Evolutionary conservation across 768 basidiomycete species (phyloP).

Genomic region (Rickenella mellea): DNA sequence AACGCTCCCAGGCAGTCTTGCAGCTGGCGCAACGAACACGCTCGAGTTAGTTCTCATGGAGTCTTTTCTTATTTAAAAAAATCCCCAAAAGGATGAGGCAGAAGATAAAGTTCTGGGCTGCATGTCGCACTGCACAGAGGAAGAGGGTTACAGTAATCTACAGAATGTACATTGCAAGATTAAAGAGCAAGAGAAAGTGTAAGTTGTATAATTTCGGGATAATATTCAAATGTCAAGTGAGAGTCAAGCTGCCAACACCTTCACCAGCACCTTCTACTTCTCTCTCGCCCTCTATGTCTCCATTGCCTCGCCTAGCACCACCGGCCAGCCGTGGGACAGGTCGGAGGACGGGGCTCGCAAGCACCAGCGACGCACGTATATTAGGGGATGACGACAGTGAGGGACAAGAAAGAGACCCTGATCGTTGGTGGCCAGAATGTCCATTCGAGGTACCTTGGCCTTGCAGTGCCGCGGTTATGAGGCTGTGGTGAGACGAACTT

Average conservation of each 20-base stretch:
- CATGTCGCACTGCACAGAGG: too few species aligned
- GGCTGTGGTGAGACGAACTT: conserved; percentile 19
- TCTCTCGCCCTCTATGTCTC: conserved; percentile 44
- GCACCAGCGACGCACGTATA: conserved; percentile 57
- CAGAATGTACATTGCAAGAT: too few species aligned
- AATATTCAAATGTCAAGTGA: conserved; percentile 24
- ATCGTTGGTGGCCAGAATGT: neutral
- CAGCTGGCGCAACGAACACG: too few species aligned
- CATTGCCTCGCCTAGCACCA: neutral
- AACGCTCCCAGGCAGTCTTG: too few species aligned
- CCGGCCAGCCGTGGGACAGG: conserved; percentile 40
- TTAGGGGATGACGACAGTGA: conserved; percentile 69
- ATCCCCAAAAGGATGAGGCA: too few species aligned
- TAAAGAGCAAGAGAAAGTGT: neutral
- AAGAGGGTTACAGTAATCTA: too few species aligned
- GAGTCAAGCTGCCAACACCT: conserved; percentile 56
- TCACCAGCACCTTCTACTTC: conserved; percentile 77
- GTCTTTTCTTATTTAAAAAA: too few species aligned
- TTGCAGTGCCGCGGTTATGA: conserved; percentile 32
- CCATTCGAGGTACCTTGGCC: conserved; percentile 12
- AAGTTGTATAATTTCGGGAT: neutral
- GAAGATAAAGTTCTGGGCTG: too few species aligned
- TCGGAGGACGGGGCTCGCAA: conserved; percentile 68
- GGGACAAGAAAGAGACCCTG: neutral
- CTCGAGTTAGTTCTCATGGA: too few species aligned